Base-by-base conservation (phyloP, 2,329 filamentous ascomycete genomes). In the Spiromastix sp. region DNA sequence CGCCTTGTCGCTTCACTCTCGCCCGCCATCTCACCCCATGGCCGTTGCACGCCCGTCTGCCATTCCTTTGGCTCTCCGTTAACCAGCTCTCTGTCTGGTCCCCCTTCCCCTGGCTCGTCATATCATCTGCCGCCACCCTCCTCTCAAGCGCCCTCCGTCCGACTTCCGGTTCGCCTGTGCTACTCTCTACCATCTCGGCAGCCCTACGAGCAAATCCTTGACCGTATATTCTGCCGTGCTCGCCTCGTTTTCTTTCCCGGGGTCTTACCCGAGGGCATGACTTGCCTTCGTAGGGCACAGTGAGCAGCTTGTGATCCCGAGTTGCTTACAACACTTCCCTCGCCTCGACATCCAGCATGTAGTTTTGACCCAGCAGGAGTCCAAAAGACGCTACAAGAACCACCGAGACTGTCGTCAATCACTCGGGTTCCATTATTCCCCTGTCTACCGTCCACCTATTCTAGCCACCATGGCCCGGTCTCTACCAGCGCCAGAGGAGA, bases 401-500 rank as follows among this genome's bases (percentile, higher is more conserved):
- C n/a, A n/a, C n/a, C n/a, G n/a, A n/a, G n/a, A n/a, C n/a, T n/a
- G n/a, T n/a, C n/a, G n/a, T n/a, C n/a, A n/a, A n/a, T n/a, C n/a
- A n/a, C n/a, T n/a, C n/a, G n/a, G n/a, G n/a, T n/a, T 24, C 21
- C 7, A 7, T 24, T 24, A n/a, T 24, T 24, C 21, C 21, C n/a
- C n/a, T 24, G 21, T n/a, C 26, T 16, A 26, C 24, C 7, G 29
- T 21, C 10, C 19, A 30, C 4, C 20, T n/a, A 24, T 24, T 24
- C 21, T 30, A 20, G 20, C 24, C 36, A 47, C 38, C 22, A 39
- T 41, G 35, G 41, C 45, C 20, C 32, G 19, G 4, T 22, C 32
- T 32, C 34, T 39, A n/a, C 27, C 47, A 12, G 44, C 33, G 28
- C 43, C 37, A 30, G 41, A 43, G 32, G 42, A 43, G 11, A 42